Evolutionary conservation across 306 rosid species (phyloP).

Genomic region (Rubus parviflorus): DNA sequence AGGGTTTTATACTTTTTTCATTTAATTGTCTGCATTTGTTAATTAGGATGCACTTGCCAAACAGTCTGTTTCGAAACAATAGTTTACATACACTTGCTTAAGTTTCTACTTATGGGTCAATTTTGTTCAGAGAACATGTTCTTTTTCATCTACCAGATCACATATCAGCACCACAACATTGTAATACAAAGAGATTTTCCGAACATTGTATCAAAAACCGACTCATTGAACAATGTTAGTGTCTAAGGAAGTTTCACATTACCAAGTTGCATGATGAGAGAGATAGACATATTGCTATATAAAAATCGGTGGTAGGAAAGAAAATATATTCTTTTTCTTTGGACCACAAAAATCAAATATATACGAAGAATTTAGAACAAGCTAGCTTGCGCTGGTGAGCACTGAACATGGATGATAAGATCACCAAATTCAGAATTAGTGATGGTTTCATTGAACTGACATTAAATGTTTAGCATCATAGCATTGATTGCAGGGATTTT

Average conservation of each 20-base stretch:
- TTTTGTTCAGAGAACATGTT: background rate
- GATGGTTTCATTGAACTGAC: conserved; percentile 19
- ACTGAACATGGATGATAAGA: conserved; percentile 11
- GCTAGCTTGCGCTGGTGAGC: background rate
- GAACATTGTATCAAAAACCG: background rate
- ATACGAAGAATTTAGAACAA: background rate
- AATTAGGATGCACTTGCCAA: background rate
- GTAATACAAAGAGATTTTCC: background rate
- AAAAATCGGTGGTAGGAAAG: background rate
- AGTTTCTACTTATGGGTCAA: background rate
- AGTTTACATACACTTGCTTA: background rate
- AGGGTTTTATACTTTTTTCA: background rate
- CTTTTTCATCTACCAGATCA: background rate
- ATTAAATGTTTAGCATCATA: conserved; percentile 9
- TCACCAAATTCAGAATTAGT: conserved; percentile 12
- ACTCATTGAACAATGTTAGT: background rate
- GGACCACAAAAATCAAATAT: background rate
- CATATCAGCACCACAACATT: background rate
- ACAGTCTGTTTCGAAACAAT: background rate
- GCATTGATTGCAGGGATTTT: conserved; percentile 16
- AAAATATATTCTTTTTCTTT: background rate
- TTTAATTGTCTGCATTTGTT: background rate
- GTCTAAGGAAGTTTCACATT: background rate
- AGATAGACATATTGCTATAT: background rate
- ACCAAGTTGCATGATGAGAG: background rate